Evolutionary conservation across 495 filamentous ascomycete genomes (phyloP), one percentile per base, ranked within the genome.

Genomic region (Podospora pseudocomata): DNA sequence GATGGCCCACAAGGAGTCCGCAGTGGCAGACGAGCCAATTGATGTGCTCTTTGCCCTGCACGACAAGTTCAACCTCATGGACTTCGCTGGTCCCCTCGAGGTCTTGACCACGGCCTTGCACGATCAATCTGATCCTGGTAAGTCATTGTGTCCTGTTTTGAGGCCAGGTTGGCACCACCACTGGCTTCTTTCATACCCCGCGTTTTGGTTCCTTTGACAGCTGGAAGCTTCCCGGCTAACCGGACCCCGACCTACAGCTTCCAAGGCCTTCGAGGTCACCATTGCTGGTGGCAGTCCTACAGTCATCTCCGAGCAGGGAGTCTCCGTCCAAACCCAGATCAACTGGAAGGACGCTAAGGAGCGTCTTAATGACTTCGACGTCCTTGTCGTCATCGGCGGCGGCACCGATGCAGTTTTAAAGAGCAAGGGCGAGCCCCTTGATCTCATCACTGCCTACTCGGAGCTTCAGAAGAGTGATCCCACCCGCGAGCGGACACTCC

Each of bases 321-420:
- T 92, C 75, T 84, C 90, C 78, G 85, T 94, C 77, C 82, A 84
- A 77, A 88, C 90, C 74, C 89, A 94, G 75, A 86, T 89, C 73
- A 82, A 87, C 74, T 87, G 77, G 78, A 86, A 86, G 73, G 88
- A 91, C 69, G 89, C 89, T 56, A 75, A 88, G 73, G 81, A 88
- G 44, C 82, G 84, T 27, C 83, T 92, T 59, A 72, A 84, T 54
- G 87, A 91, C 44, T 91, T 89, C 71, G 90, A 93, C 75, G 84
- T 92, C 68, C 81, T 93, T 64, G 74, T 92, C 72, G 80, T 92
- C 63, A 84, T 91, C 4, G 90, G 91, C 70, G 89, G 90, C 72
- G 78, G 78, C 71, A 75, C 75, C 67, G 82, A 85, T 4, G 75
- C 77, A 1, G 71, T 89, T 65, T 73, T 91, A 65, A 84, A 89